Evolutionary conservation across 805 yeast species (phyloP).

Genomic region (Kurtzmaniella fragi): DNA sequence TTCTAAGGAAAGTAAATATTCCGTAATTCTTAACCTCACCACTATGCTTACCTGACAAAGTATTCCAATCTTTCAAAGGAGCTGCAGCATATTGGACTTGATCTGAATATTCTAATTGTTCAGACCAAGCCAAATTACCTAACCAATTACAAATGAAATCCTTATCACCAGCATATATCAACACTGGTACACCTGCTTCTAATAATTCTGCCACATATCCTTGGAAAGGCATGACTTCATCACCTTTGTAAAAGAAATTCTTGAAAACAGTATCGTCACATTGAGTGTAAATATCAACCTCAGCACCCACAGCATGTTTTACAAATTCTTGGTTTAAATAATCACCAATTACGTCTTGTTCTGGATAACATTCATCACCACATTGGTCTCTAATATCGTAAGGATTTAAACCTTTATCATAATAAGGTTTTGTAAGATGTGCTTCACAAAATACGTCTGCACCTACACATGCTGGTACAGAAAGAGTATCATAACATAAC

Average conservation of each 20-base stretch:
- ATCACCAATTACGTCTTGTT: slow-evolving; percentile 43
- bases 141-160: slow-evolving; percentile 44
- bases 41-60: slow-evolving; percentile 7
- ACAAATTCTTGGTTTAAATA: slow-evolving; percentile 53
- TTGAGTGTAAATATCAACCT: slow-evolving; percentile 38
- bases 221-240: slow-evolving; percentile 67
- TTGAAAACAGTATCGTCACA: slow-evolving; percentile 49
- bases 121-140: slow-evolving; percentile 40
- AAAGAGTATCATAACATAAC: slow-evolving; percentile 26
- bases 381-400: slow-evolving; percentile 59
- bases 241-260: slow-evolving; percentile 55
- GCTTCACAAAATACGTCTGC: slow-evolving; percentile 29
- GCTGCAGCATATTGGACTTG: slow-evolving; percentile 14
- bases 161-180: slow-evolving; percentile 42
- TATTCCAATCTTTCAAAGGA: slow-evolving; percentile 36
- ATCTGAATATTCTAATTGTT: slow-evolving; percentile 20
- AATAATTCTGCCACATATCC: slow-evolving; percentile 45
- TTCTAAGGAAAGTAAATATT: slow-evolving; percentile 30
- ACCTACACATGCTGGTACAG: slow-evolving; percentile 35
- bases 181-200: slow-evolving; percentile 35
- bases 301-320: slow-evolving; percentile 54
- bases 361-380: slow-evolving; percentile 48
- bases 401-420: slow-evolving; percentile 53
- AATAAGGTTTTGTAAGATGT: slow-evolving; percentile 23
- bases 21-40: slow-evolving; percentile 30